Evolutionary conservation across 805 yeast species (phyloP).

Genomic region (Yarrowia deformans): DNA sequence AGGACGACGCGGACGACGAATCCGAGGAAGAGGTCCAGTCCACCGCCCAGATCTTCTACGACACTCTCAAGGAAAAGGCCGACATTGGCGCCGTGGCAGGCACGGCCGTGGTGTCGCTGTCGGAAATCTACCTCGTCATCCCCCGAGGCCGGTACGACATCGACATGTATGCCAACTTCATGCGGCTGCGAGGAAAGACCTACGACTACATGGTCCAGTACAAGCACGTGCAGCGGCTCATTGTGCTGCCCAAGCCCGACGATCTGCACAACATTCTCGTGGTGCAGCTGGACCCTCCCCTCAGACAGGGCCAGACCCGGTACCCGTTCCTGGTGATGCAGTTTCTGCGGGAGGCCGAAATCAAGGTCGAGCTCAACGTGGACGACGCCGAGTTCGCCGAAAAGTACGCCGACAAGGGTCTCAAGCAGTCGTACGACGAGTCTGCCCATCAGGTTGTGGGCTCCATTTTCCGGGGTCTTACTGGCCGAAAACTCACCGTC

Average conservation of each 20-base stretch:
- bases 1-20: conserved; percentile 52
- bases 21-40: conserved; percentile 58
- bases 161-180: conserved; percentile 85
- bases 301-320: conserved; percentile 97
- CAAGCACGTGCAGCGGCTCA: conserved; percentile 86
- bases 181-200: conserved; percentile 95
- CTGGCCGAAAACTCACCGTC: conserved; percentile 81
- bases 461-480: conserved; percentile 86
- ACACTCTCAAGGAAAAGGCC: conserved; percentile 89
- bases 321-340: conserved; percentile 92
- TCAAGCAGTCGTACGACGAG: conserved; percentile 77
- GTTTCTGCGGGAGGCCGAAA: conserved; percentile 86
- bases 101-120: conserved; percentile 91
- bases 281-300: conserved; percentile 93
- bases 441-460: conserved; percentile 86
- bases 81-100: conserved; percentile 94
- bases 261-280: conserved; percentile 88
- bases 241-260: conserved; percentile 92
- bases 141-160: conserved; percentile 99
- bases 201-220: conserved; percentile 96
- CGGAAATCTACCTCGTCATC: conserved; percentile 88
- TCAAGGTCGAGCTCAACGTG: conserved; percentile 86
- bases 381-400: conserved; percentile 80
- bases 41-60: conserved; percentile 87
- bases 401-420: conserved; percentile 71